These are phyloP conservation scores for Poa annua DNA, from an alignment of 176 grass and related monocot species.

Conservation along the genomic window DNA sequence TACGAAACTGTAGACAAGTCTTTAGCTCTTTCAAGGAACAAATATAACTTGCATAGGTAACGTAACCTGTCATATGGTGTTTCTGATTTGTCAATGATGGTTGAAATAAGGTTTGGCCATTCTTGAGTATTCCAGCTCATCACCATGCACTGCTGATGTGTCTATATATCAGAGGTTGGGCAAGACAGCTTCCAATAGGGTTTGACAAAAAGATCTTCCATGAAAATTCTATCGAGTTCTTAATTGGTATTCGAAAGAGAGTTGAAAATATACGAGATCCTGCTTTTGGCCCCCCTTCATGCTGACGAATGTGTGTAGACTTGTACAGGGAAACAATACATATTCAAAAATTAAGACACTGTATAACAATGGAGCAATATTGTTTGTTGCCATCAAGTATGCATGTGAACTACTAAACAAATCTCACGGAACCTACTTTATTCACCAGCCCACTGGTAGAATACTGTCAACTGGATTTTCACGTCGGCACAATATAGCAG, in stretches of 20 bases:
- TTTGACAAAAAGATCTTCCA: slow-evolving; percentile 20
- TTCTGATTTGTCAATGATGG: slow-evolving; percentile 40
- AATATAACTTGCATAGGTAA: not conserved
- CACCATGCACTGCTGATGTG: slow-evolving; percentile 8
- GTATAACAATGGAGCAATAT: not conserved
- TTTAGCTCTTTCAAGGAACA: not conserved
- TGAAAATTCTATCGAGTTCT: slow-evolving; percentile 17
- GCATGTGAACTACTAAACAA: not conserved
- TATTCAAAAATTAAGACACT: not conserved
- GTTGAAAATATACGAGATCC: slow-evolving; percentile 8
- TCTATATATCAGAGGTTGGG: slow-evolving; percentile 11
- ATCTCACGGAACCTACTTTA: not conserved
- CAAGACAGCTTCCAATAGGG: slow-evolving; percentile 15
- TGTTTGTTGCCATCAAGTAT: not conserved
- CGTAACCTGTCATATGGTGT: not conserved
- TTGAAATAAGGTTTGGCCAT: not conserved
- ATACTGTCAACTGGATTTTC: no score
- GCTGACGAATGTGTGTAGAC: not conserved
- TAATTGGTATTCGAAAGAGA: slow-evolving; percentile 5
- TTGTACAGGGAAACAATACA: not conserved
- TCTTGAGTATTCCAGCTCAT: not conserved
- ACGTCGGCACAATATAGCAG: no score
- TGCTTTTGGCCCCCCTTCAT: not conserved
- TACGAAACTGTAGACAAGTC: not conserved
- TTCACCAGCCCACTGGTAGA: not conserved